phyloP scores from a whole-genome alignment of 257 asterid species.

The Solanum chilense region DNA sequence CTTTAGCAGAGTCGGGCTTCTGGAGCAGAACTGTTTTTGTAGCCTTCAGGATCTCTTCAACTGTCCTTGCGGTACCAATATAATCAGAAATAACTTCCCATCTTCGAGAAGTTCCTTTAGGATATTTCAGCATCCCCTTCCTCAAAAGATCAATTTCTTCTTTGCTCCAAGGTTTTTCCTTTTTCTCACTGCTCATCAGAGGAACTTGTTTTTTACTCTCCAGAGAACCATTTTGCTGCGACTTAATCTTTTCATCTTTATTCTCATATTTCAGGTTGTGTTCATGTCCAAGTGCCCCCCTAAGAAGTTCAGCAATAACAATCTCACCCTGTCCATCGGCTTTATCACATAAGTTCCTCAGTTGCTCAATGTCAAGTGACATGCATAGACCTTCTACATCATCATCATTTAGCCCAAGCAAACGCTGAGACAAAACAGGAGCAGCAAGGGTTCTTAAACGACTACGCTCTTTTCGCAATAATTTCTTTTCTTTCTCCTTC shows the following conservation, averaged over 20 bases:
- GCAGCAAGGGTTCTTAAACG: slow-evolving; percentile 68
- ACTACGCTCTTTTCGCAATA: slow-evolving; percentile 73
- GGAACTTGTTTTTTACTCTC: slow-evolving; percentile 21
- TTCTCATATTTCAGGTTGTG: slow-evolving; percentile 27
- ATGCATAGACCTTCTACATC: slow-evolving; percentile 64
- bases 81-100: slow-evolving; percentile 97
- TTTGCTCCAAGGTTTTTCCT: slow-evolving; percentile 63
- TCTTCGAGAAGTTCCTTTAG: slow-evolving; percentile 91
- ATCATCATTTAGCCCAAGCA: slow-evolving; percentile 45
- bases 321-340: slow-evolving; percentile 52
- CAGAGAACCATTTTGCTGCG: slow-evolving; percentile 48
- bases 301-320: slow-evolving; percentile 42
- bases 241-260: slow-evolving; percentile 23
- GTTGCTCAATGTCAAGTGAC: slow-evolving; percentile 66
- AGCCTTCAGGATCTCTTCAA: slow-evolving; percentile 94
- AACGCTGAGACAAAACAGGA: slow-evolving; percentile 35
- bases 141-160: slow-evolving; percentile 92
- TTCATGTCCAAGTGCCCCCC: slow-evolving; percentile 30
- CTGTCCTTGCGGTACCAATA: slow-evolving; percentile 75
- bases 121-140: slow-evolving; percentile 80
- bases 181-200: slow-evolving; percentile 35
- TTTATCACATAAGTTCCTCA: slow-evolving; percentile 48
- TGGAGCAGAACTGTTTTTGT: slow-evolving; percentile 91
- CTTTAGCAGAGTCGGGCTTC: slow-evolving; percentile 86
- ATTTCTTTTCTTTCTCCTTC: slow-evolving; percentile 78